These are phyloP conservation scores for Cladosporium sp. DNA, from an alignment of 2,329 filamentous ascomycete species.

Conservation along the genomic window DNA sequence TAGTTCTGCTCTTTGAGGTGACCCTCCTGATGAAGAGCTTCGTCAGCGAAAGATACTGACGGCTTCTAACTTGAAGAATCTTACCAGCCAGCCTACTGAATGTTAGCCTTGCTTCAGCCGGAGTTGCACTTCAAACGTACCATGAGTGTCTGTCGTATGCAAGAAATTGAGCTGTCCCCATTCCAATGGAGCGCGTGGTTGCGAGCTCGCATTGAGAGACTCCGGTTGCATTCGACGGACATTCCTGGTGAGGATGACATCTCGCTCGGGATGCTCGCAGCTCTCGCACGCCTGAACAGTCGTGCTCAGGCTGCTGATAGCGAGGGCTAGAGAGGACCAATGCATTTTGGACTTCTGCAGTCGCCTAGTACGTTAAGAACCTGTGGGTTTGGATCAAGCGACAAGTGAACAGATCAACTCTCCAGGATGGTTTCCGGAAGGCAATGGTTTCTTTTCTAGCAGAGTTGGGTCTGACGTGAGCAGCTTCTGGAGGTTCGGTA, in stretches of 20 bases:
- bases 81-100: conserved; percentile 33
- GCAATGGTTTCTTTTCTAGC: no score
- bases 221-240: conserved; percentile 44
- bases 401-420: no score
- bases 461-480: no score
- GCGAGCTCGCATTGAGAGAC: conserved; percentile 36
- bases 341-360: no score
- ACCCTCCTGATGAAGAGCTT: conserved; percentile 17
- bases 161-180: conserved; percentile 65
- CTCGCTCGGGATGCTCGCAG: conserved; percentile 39
- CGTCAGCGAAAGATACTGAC: conserved; percentile 24
- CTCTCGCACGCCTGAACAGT: conserved; percentile 29
- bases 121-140: conserved; percentile 33
- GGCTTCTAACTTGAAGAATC: conserved; percentile 29
- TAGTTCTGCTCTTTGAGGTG: conserved; percentile 58
- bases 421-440: no score
- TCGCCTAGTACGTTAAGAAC: no score
- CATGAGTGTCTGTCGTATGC: conserved; percentile 60
- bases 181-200: conserved; percentile 43
- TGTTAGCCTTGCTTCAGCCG: background rate
- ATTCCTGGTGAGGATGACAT: conserved; percentile 39
- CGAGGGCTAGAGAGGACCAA: background rate
- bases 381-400: no score
- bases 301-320: conserved; percentile 18
- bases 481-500: no score